Evolutionary conservation across 768 basidiomycete genomes (phyloP), one percentile per base, ranked within the genome.

Genomic region (Coprinopsis cinerea): DNA sequence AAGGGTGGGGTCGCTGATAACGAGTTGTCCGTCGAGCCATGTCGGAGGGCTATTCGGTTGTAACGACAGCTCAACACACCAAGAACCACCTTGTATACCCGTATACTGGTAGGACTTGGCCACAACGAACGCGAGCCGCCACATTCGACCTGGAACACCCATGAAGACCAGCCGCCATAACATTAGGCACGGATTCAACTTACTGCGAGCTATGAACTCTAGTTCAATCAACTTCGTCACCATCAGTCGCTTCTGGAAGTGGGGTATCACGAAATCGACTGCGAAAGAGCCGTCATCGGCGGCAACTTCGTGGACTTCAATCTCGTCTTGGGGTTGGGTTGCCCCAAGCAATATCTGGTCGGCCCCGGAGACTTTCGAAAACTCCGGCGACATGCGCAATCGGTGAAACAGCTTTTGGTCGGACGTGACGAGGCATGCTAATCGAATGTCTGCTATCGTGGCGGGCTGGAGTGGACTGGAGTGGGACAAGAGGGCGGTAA

Each of bases 211-310:
- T 48, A 88, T 82, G 52, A 88, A 88, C 52, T 88, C 85, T 15
- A 85, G 58, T 4, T 54, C 57, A 32, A 86, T 74, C 17, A 65
- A 49, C 50, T 76, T 76, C 20, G 77, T 72, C 13, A 85, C 74
- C 22, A 78, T 69, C 83, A 89, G 83, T n/a, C 86, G 72, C 56
- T 79, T 81, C 61, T 84, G 82, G 63, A 86, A 88, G 36, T 77
- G 71, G 17, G 74, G 70, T 17, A 83, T 67, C 18, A 66, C 66
- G 44, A 85, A 72, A 22, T 70, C 62, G 2, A 72, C 79, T 0
- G 69, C 73, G 51, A 88, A 89, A 0, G 75, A 67, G 0, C 76
- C 77, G 32, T 74, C 72, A 40, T 77, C 73, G 0, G 71, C 70
- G 0, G 65, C 64, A 3, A 77, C 54, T 49, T 85, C 78, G 35